phyloP scores from a whole-genome alignment of 1,284 basidiomycete species.

The Schizophyllum amplum region DNA sequence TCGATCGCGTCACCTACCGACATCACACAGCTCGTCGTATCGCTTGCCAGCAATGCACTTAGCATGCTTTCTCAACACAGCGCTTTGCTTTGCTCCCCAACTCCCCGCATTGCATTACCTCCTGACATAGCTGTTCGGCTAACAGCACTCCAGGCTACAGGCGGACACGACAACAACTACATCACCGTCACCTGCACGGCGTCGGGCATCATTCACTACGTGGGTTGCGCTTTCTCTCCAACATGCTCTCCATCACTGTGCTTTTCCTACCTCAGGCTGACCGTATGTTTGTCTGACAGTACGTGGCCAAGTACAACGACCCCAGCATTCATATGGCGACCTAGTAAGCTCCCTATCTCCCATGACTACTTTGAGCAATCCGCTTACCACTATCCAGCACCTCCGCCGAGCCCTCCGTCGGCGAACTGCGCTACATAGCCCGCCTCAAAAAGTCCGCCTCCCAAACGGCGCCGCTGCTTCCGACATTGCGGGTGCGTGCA shows the following conservation, averaged over 20 bases:
- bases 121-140: too few species aligned
- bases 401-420: constrained; percentile 25
- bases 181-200: constrained; percentile 27
- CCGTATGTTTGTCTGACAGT: constrained; percentile 18
- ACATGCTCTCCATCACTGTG: background rate
- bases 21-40: too few species aligned
- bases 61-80: too few species aligned
- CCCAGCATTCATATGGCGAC: constrained; percentile 29
- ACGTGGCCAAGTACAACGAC: constrained; percentile 25
- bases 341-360: constrained; percentile 16
- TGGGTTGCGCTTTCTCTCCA: background rate
- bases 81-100: too few species aligned
- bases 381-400: constrained; percentile 14
- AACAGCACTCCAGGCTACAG: too few species aligned
- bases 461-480: constrained; percentile 22
- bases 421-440: constrained; percentile 33
- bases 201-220: constrained; percentile 23
- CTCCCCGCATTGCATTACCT: too few species aligned
- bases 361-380: background rate
- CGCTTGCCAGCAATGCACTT: background rate
- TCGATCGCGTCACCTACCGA: background rate
- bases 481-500: constrained; percentile 12
- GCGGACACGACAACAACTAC: constrained; percentile 25
- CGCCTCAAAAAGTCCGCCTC: constrained; percentile 24
- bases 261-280: background rate